Base-by-base conservation (phyloP, 2,329 filamentous ascomycete genomes). In the Zasmidium citrigriseum region DNA sequence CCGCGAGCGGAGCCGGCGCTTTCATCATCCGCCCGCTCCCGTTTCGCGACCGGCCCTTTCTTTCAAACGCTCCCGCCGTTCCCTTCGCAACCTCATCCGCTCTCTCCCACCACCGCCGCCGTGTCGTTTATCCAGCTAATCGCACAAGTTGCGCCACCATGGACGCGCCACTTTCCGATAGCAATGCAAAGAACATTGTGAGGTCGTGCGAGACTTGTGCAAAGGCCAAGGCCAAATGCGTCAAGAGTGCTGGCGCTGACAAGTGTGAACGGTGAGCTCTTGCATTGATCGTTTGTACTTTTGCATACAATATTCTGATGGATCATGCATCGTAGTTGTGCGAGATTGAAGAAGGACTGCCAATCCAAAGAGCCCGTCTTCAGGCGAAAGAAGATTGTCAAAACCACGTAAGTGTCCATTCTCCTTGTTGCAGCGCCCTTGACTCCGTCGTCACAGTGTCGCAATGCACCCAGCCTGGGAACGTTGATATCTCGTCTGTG, bases 211-310 rank as follows among this genome's bases (percentile, higher is more conserved):
- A 59, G 11, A 69, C 68, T 52, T 72, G 70, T 54, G 61, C 64
- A 18, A 72, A 71, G 53, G 70, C 70, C 12, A 72, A 72, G 59
- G 69, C 70, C n/a, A 71, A 71, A 53, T 72, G 70, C 63, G 68
- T 70, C n/a, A 52, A 66, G 20, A 44, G 54, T 18, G 45, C 59
- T 12, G 66, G 66, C 16, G 52, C 64, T 21, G 52, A 62, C 11
- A 48, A 63, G 23, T 72, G 70, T 58, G 68, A 70, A 53, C 58
- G 70, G 67, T 67, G 64, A 56, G 38, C 24, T 25, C 14, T 29
- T 29, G 18, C 18, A 41, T 9, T 10, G 34, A 4, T 11, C 4
- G 14, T 41, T 41, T 41, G 7, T 41, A 16, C 14, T 41, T 7
- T 9, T 16, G 7, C 14, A 16, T 41, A 16, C 14, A 4, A n/a